Percentiles rank a stretch among this genome's conserved stretches.
phyloP scores from a whole-genome alignment of 441 rosid species.

The Gossypium gossypioides region DNA sequence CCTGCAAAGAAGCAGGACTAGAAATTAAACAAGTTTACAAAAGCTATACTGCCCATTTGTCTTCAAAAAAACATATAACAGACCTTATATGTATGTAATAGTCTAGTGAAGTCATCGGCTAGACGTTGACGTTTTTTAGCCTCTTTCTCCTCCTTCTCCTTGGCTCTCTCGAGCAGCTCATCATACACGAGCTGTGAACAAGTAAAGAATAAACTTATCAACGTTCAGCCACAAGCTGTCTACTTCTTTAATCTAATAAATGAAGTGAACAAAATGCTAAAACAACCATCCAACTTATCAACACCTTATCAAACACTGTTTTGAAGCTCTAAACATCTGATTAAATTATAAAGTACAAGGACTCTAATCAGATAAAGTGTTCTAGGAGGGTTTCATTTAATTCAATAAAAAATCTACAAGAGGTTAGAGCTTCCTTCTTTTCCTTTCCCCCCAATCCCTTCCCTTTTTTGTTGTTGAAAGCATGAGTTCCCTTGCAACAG shows the following conservation, averaged over 20 bases:
- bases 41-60: neutral
- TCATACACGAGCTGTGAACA: constrained; percentile 66
- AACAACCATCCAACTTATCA: neutral
- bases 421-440: neutral
- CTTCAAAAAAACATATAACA: constrained; percentile 1
- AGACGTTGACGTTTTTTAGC: constrained; percentile 81
- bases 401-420: neutral
- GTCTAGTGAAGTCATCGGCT: constrained; percentile 69
- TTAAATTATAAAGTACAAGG: neutral
- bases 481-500: neutral
- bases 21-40: constrained; percentile 4
- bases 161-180: constrained; percentile 71
- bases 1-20: constrained; percentile 37
- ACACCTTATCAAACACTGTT: neutral
- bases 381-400: neutral
- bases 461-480: neutral
- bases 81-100: constrained; percentile 66
- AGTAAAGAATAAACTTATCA: constrained; percentile 7
- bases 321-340: neutral
- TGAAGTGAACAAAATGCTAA: neutral
- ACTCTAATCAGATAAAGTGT: neutral
- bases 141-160: constrained; percentile 96
- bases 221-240: neutral
- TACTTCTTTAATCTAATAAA: neutral
- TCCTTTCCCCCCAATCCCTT: neutral